phyloP scores from a whole-genome alignment of 495 filamentous ascomycete species.

The Penicillium mononematosum region DNA sequence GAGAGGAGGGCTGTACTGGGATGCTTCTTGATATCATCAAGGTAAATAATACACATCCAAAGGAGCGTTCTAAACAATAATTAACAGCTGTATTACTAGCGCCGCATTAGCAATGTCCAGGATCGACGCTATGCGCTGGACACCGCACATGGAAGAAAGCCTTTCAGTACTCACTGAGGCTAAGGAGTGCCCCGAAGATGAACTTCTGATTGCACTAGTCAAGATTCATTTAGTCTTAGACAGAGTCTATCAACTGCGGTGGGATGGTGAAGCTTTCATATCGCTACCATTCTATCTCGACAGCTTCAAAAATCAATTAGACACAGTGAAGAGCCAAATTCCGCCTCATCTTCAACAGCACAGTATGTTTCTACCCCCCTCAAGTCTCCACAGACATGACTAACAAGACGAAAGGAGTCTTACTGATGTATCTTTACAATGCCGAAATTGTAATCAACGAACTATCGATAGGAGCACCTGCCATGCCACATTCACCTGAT shows the following conservation, averaged over 20 bases:
- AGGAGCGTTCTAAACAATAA: neutral
- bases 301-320: slow-evolving; percentile 46
- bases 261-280: slow-evolving; percentile 20
- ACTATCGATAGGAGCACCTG: slow-evolving; percentile 29
- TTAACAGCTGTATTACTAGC: slow-evolving; percentile 16
- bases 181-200: slow-evolving; percentile 51
- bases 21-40: slow-evolving; percentile 52
- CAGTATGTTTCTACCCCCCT: slow-evolving; percentile 28
- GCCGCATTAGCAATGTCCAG: slow-evolving; percentile 45
- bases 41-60: slow-evolving; percentile 43
- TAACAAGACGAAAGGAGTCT: slow-evolving; percentile 29
- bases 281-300: slow-evolving; percentile 42
- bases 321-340: slow-evolving; percentile 35
- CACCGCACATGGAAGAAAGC: slow-evolving; percentile 52
- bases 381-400: neutral
- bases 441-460: slow-evolving; percentile 48
- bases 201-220: slow-evolving; percentile 48
- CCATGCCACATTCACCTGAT: slow-evolving; percentile 21
- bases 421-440: slow-evolving; percentile 37
- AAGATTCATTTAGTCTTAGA: slow-evolving; percentile 46
- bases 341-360: slow-evolving; percentile 35
- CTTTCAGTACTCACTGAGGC: slow-evolving; percentile 43
- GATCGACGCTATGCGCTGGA: slow-evolving; percentile 52
- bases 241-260: slow-evolving; percentile 29
- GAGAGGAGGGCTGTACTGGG: slow-evolving; percentile 55